Conservation (phyloP, 1,139 yeast species). For the Candida glucosophila region DNA sequence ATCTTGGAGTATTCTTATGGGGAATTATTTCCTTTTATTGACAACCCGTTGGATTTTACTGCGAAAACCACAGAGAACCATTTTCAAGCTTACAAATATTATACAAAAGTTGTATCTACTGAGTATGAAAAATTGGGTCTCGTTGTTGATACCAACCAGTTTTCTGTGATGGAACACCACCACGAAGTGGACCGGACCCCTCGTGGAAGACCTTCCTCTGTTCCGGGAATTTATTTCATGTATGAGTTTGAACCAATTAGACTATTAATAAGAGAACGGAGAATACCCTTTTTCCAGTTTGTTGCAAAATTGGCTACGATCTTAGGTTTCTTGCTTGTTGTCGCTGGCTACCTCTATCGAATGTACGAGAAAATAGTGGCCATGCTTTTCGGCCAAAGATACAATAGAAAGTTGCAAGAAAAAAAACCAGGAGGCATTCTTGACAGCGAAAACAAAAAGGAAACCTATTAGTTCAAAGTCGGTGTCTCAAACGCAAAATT, state of each 20-base stretch:
- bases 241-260: constrained; percentile 88
- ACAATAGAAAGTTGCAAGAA: constrained; percentile 48
- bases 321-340: constrained; percentile 58
- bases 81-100: constrained; percentile 50
- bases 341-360: constrained; percentile 41
- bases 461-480: too few species aligned
- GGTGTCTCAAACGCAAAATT: too few species aligned
- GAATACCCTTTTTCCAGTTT: constrained; percentile 74
- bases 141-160: constrained; percentile 74
- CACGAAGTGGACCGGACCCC: constrained; percentile 14
- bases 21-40: constrained; percentile 74
- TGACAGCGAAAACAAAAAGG: constrained; percentile 7
- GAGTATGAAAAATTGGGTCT: constrained; percentile 64
- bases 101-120: constrained; percentile 79
- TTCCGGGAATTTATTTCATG: constrained; percentile 76
- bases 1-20: constrained; percentile 89
- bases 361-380: constrained; percentile 38
- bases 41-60: constrained; percentile 78
- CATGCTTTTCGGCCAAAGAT: constrained; percentile 41
- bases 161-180: constrained; percentile 61
- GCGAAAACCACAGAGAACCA: constrained; percentile 44
- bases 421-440: constrained; percentile 32
- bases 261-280: constrained; percentile 55
- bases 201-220: constrained; percentile 19
- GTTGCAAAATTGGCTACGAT: constrained; percentile 73